phyloP scores from a whole-genome alignment of 768 basidiomycete genomes.

The Termitomyces sp. region DNA sequence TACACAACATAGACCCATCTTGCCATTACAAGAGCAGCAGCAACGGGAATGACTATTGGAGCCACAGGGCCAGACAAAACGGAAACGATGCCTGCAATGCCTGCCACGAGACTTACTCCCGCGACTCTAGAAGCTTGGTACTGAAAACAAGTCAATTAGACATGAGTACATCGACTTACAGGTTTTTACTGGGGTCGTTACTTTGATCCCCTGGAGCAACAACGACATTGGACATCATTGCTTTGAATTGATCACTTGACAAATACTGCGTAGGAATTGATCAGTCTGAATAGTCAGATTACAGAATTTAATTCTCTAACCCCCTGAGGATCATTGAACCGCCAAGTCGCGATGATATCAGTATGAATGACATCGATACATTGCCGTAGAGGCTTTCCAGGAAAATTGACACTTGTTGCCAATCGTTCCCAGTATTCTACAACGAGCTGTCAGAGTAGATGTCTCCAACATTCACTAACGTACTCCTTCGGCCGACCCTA shows the following conservation, averaged over 20 bases:
- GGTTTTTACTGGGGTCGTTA: neutral
- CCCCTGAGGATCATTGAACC: slow-evolving; percentile 20
- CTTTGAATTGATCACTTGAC: slow-evolving; percentile 15
- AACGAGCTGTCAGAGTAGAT: neutral
- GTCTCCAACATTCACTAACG: neutral
- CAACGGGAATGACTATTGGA: slow-evolving; percentile 20
- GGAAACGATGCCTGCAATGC: slow-evolving; percentile 13
- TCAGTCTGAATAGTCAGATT: neutral
- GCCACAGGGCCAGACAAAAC: slow-evolving; percentile 14
- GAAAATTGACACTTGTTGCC: slow-evolving; percentile 20
- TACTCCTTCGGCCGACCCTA: slow-evolving; percentile 18
- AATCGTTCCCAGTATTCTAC: slow-evolving; percentile 27
- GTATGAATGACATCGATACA: slow-evolving; percentile 22
- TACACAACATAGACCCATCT: slow-evolving; percentile 21
- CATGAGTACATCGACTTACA: neutral
- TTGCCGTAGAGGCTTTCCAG: slow-evolving; percentile 14
- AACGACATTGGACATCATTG: slow-evolving; percentile 16
- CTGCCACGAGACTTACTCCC: slow-evolving; percentile 10
- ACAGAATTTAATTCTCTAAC: slow-evolving; percentile 6
- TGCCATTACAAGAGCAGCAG: slow-evolving; percentile 15
- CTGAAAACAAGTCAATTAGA: neutral
- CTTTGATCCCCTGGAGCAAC: neutral
- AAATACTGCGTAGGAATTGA: slow-evolving; percentile 12
- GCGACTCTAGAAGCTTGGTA: neutral
- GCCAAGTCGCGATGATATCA: slow-evolving; percentile 23